These are phyloP conservation scores for Calocybe gambosa DNA, from an alignment of 1,284 basidiomycete species.

Conservation along the genomic window DNA sequence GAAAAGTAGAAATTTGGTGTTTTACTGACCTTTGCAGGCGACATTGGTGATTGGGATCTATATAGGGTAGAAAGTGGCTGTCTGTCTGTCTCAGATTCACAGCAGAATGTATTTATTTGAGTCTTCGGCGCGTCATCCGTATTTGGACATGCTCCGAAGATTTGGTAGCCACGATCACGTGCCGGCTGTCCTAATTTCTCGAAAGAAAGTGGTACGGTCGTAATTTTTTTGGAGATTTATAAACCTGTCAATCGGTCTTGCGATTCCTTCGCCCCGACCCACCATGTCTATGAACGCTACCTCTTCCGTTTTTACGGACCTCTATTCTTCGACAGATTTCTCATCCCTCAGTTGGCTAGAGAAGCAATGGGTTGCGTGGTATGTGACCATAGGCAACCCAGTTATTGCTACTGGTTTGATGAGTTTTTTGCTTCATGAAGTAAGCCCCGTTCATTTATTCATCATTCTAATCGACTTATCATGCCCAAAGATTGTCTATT, in stretches of 20 bases:
- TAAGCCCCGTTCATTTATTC: slow-evolving; percentile 29
- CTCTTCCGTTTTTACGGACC: slow-evolving; percentile 22
- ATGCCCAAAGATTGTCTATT: slow-evolving; percentile 78
- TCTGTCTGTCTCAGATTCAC: not conserved
- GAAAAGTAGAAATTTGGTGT: not conserved
- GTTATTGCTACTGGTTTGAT: slow-evolving; percentile 91
- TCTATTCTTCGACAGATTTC: slow-evolving; percentile 62
- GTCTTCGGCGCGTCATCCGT: not conserved
- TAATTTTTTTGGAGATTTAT: slow-evolving; percentile 6
- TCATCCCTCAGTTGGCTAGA: slow-evolving; percentile 70
- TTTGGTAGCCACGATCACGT: slow-evolving; percentile 6
- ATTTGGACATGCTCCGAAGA: not conserved
- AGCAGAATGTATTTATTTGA: no score
- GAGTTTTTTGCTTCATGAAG: slow-evolving; percentile 93
- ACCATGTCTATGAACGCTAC: slow-evolving; percentile 32
- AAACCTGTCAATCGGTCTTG: slow-evolving; percentile 7
- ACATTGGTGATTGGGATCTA: not conserved
- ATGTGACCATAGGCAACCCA: slow-evolving; percentile 84
- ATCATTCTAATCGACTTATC: not conserved
- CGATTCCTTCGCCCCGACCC: slow-evolving; percentile 7
- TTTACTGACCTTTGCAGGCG: not conserved
- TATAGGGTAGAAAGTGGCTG: not conserved
- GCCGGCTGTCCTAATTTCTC: slow-evolving; percentile 4
- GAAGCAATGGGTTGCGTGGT: slow-evolving; percentile 78
- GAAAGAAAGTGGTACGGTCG: slow-evolving; percentile 16